Evolutionary conservation across 1,139 yeast genomes (phyloP).

Genomic region (Taiozyma sp.): DNA sequence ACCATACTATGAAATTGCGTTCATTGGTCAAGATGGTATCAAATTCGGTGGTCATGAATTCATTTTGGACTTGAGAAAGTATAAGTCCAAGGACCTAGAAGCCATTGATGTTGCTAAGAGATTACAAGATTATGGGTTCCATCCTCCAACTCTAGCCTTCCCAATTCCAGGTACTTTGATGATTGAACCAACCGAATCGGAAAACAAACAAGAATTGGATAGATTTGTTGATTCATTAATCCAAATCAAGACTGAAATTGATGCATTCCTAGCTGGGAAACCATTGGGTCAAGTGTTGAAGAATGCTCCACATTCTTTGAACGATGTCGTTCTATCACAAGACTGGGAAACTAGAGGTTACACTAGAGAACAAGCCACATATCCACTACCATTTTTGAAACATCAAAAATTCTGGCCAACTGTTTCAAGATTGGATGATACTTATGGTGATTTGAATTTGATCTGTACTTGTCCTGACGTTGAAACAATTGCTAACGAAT

Average conservation of each 20-base stretch:
- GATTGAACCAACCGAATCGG: conserved; percentile 98
- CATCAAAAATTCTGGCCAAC: conserved; percentile 91
- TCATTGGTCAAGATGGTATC: conserved; percentile 55
- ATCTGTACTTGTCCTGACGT: conserved; percentile 91
- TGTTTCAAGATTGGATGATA: conserved; percentile 87
- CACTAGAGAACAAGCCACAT: conserved; percentile 90
- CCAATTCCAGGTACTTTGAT: conserved; percentile 96
- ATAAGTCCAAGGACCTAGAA: conserved; percentile 78
- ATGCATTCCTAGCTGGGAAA: conserved; percentile 64
- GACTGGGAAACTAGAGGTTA: conserved; percentile 86
- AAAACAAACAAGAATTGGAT: conserved; percentile 81
- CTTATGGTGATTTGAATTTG: conserved; percentile 89
- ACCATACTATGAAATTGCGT: conserved; percentile 70
- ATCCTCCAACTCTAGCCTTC: conserved; percentile 98
- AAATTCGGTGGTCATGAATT: conserved; percentile 96
- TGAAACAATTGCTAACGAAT: conserved; percentile 33
- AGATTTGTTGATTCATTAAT: conserved; percentile 87
- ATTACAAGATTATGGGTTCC: conserved; percentile 96
- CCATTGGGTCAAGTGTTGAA: conserved; percentile 69
- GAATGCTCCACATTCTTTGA: conserved; percentile 89
- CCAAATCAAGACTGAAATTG: conserved; percentile 77
- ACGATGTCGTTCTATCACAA: conserved; percentile 60
- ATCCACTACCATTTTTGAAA: conserved; percentile 73
- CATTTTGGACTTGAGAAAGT: conserved; percentile 84
- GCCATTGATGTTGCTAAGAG: conserved; percentile 97